Base-by-base conservation (phyloP, 1,139 yeast species). In the Diutina catenulata region DNA sequence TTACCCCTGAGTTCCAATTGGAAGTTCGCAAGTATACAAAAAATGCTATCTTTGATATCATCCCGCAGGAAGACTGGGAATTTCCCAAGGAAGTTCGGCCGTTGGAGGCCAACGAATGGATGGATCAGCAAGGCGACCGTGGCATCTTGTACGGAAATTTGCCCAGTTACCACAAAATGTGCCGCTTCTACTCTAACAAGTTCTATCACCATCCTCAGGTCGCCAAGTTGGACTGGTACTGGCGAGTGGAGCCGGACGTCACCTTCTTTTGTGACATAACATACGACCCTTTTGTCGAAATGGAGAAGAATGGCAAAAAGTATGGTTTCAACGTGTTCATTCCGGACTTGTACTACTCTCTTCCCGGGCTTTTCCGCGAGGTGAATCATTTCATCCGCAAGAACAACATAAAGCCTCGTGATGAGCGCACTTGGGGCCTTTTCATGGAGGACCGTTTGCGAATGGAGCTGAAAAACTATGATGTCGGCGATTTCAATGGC, bases 191-290 rank as follows among this genome's bases (percentile, higher is more conserved):
- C 52, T 73, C 88, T 0, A 94, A 94, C 1, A 66, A 70, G 44
- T 87, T 87, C 52, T 83, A 74, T 60, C 71, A 76, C 44, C 94
- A 87, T 55, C 80, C 80, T 3, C 55, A 81, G 43, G 76, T 88
- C 37, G 64, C 54, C 40, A 66, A 74, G 41, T 68, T 75, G 43
- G 86, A 84, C 43, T 87, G 94, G 93, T 87, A 86, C 59, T 87
- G 96, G 95, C 67, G 96, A 39, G 86, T 88, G 8, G 96, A 88
- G 55, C 96, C 96, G 2, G 80, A 81, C 45, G 91, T 88, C 33
- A 80, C 83, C 45, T 87, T 83, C 54, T 86, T 68, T 52, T 88
- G 97, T 58, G 96, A 87, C 55, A 60, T 86, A 38, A 81, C 95
- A 0, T 86, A 87, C 57, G 96, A 88, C 57, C 95, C 95, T 15